phyloP scores from a whole-genome alignment of 2,329 filamentous ascomycete species.

The Alternaria metachromatica region DNA sequence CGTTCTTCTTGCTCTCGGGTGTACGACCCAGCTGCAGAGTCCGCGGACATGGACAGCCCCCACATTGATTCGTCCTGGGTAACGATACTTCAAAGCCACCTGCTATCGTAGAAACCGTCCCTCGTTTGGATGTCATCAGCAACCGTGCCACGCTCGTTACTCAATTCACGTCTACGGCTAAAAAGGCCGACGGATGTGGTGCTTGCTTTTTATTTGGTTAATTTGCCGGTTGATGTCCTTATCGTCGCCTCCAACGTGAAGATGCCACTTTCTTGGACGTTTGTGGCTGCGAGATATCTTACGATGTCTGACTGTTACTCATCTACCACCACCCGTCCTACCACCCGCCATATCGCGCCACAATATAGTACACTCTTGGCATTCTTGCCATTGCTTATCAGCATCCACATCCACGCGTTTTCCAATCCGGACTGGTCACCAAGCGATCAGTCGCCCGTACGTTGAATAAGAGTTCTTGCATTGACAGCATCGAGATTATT shows the following conservation, averaged over 20 bases:
- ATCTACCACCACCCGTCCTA: not conserved
- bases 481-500: not conserved
- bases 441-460: not conserved
- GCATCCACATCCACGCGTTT: not conserved
- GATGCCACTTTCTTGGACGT: not conserved
- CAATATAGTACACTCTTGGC: not conserved
- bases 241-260: not conserved
- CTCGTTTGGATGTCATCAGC: too few relatives aligned
- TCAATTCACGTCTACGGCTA: not conserved
- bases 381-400: not conserved
- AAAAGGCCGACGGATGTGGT: not conserved
- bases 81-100: not conserved
- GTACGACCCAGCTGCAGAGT: not conserved
- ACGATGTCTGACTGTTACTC: not conserved
- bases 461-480: not conserved
- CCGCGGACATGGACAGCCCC: not conserved
- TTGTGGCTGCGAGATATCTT: not conserved
- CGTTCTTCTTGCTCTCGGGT: not conserved
- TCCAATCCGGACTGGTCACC: not conserved
- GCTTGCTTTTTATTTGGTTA: not conserved
- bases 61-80: not conserved
- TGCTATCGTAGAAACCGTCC: not conserved
- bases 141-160: not conserved
- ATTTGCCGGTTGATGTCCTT: not conserved
- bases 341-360: not conserved